Percentiles rank a stretch among this genome's conserved stretches.
phyloP scores from a whole-genome alignment of 139 green algal species.

The Coelastrella sp. region DNA sequence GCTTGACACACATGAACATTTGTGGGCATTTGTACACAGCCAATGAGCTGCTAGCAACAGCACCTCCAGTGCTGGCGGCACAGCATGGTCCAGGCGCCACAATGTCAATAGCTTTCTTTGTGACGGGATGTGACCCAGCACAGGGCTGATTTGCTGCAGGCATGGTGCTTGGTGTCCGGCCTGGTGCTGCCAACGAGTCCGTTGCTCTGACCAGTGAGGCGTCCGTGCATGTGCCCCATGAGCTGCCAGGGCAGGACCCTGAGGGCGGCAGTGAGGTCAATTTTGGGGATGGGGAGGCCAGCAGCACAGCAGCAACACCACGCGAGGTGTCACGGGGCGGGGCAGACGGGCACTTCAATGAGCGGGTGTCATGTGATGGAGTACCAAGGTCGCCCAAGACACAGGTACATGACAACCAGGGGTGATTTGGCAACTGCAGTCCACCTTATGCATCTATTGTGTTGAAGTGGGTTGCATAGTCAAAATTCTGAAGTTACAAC shows the following conservation, averaged over 20 bases:
- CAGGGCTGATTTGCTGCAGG: conserved; percentile 17
- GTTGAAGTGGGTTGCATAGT: too few relatives aligned
- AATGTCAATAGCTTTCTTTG: too few relatives aligned
- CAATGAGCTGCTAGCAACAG: too few relatives aligned
- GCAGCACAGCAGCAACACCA: conserved; percentile 16
- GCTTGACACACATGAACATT: too few relatives aligned
- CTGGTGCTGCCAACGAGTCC: conserved; percentile 15
- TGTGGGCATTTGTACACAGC: too few relatives aligned
- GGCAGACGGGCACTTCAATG: conserved; percentile 3
- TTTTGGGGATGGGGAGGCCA: conserved; percentile 16
- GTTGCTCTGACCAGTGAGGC: conserved; percentile 7
- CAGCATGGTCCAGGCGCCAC: too few relatives aligned
- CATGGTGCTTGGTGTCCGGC: conserved; percentile 40
- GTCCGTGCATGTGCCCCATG: conserved; percentile 31
- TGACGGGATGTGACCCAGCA: too few relatives aligned
- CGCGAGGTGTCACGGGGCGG: not conserved
- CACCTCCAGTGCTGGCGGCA: too few relatives aligned
- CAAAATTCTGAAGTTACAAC: too few relatives aligned
- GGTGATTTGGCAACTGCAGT: too few relatives aligned
- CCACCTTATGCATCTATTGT: too few relatives aligned
- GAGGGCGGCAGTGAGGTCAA: conserved; percentile 62
- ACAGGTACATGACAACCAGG: not conserved
- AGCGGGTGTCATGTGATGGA: conserved; percentile 13
- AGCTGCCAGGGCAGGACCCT: conserved; percentile 53
- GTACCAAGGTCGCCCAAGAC: not conserved